A percentile compares a stretch with the other conserved stretches of the same genome.
Conservation (phyloP, 768 basidiomycete genomes). For the Astraeus odoratus region DNA sequence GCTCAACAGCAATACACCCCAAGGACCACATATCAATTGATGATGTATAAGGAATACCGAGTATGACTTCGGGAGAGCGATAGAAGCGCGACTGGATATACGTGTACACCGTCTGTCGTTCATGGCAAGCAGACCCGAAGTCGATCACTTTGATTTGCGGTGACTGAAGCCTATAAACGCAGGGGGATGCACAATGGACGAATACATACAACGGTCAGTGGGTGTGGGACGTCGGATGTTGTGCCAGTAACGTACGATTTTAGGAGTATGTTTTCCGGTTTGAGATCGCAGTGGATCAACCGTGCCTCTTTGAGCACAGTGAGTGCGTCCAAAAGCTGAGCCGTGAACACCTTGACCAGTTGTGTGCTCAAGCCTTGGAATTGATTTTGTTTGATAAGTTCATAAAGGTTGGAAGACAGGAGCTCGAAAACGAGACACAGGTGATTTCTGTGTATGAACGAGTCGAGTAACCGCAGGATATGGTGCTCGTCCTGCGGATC, state of each 20-base stretch:
- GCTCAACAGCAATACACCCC: conserved; percentile 96
- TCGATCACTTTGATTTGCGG: conserved; percentile 99
- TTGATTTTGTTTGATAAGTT: conserved; percentile 99
- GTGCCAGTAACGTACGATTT: conserved; percentile 61
- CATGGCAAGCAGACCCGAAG: conserved; percentile 98
- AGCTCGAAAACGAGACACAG: conserved; percentile 97
- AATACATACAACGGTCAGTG: neutral
- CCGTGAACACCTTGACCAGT: conserved; percentile 97
- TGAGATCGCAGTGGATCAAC: conserved; percentile 96
- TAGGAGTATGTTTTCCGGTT: conserved; percentile 96
- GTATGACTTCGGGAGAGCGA: conserved; percentile 92
- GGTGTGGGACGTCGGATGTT: neutral
- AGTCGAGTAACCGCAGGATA: conserved; percentile 89
- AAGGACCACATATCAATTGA: conserved; percentile 99
- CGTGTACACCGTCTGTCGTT: conserved; percentile 98
- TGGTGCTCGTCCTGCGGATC: conserved; percentile 96
- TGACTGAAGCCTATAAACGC: conserved; percentile 68
- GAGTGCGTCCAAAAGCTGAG: conserved; percentile 88
- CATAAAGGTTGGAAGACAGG: conserved; percentile 94
- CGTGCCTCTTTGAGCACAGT: conserved; percentile 91
- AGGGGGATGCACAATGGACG: neutral
- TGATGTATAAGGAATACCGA: conserved; percentile 90
- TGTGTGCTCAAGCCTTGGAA: conserved; percentile 96
- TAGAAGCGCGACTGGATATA: conserved; percentile 99
- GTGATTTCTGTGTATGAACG: conserved; percentile 94